Evolutionary conservation across 2,329 filamentous ascomycete species (phyloP), one percentile per base, ranked within the genome.

Genomic region (Cercospora nicotianae): DNA sequence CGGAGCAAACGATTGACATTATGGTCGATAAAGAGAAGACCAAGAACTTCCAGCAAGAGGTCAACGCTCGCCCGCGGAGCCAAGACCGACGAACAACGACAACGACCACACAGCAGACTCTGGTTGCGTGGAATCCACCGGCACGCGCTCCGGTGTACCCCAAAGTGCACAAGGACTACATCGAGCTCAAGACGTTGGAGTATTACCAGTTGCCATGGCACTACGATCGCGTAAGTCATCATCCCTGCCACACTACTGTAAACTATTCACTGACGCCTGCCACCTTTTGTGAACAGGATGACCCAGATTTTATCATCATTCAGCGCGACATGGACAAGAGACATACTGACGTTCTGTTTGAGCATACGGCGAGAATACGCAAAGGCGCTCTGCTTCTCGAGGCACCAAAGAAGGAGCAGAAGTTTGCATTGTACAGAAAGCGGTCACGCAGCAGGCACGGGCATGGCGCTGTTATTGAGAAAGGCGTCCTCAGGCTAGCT

Each of bases 191-290:
- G 61, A 85, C 83, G 5, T 69, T 85, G 66, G 76, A 76, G 31
- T 83, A 84, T 73, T 85, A 83, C 69, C 76, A 81, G 23, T 79
- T 85, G 20, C 82, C 82, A 1, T 85, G 81, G 67, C 82, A 84
- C 68, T 79, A 79, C 69, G 83, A 85, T 70, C 72, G 73, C 31
- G 83, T 84, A 79, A 79, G 81, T 79, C n/a, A 59, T 31, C n/a
- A 20, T 18, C 20, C 10, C 57, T 42, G 23, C 53, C 36, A 57
- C 26, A 10, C 36, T 42, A 53, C 30, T 67, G 64, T 55, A 58
- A 59, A 51, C 48, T 62, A 60, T 65, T 28, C 60, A 65, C 58
- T 67, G 63, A 71, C 71, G 53, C 51, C 64, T 53, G 36, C 60
- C 42, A 10, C 30, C 63, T 63, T 55, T 33, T 51, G 45, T 20